phyloP scores from a whole-genome alignment of 257 asterid genomes.

The Gynochthodes officinalis region DNA sequence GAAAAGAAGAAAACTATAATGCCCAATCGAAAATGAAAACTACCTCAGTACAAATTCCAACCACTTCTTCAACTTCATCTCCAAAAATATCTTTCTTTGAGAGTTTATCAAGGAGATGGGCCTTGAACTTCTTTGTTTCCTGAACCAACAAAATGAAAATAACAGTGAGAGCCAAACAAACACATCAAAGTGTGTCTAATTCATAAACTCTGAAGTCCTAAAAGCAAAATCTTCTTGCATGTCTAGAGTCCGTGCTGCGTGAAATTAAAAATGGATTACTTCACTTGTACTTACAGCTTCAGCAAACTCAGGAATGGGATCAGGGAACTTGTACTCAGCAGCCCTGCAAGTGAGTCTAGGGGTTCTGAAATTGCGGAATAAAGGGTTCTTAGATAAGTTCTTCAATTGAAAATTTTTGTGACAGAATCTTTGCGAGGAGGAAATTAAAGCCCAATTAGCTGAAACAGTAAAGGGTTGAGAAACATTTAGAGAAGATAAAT shows the following conservation, averaged over 20 bases:
- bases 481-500: background rate
- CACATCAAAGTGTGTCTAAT: background rate
- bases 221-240: background rate
- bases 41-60: conserved; percentile 83
- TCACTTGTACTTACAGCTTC: conserved; percentile 52
- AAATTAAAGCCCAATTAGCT: conserved; percentile 7
- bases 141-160: conserved; percentile 17
- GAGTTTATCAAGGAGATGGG: conserved; percentile 56
- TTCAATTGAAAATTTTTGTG: background rate
- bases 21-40: background rate
- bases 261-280: background rate
- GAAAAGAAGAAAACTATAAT: background rate
- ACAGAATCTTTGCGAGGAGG: background rate
- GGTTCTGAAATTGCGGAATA: conserved; percentile 15
- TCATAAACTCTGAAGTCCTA: background rate
- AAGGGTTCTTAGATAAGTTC: background rate
- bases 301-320: conserved; percentile 95
- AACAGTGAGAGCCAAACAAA: background rate
- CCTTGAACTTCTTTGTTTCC: conserved; percentile 80
- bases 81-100: conserved; percentile 82
- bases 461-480: background rate
- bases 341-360: conserved; percentile 54
- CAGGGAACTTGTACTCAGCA: conserved; percentile 89
- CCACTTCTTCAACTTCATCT: conserved; percentile 74
- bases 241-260: no score